phyloP scores from a whole-genome alignment of 2,329 filamentous ascomycete species.

The Ambrosiella cleistominuta region DNA sequence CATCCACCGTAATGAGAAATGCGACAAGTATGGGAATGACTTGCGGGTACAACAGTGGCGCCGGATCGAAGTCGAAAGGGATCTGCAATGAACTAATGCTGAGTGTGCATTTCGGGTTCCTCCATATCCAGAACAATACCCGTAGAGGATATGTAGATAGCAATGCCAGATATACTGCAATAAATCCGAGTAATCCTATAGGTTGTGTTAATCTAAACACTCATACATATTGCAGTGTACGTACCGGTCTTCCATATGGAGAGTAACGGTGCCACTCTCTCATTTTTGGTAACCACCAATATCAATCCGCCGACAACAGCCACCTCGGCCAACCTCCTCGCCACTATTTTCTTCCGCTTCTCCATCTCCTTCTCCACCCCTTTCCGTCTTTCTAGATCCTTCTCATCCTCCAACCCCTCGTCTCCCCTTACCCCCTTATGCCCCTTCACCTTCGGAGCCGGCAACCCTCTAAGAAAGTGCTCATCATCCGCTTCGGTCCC shows the following conservation, averaged over 20 bases:
- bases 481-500: conserved; percentile 94
- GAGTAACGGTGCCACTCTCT: conserved; percentile 19
- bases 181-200: conserved; percentile 27
- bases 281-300: conserved; percentile 30
- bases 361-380: conserved; percentile 21
- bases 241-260: background rate
- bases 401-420: conserved; percentile 1
- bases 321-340: conserved; percentile 35
- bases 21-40: conserved; percentile 60
- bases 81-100: conserved; percentile 30
- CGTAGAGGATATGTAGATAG: conserved; percentile 41
- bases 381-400: conserved; percentile 45
- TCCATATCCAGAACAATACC: conserved; percentile 32
- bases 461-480: conserved; percentile 68
- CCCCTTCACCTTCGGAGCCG: conserved; percentile 53
- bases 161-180: conserved; percentile 23
- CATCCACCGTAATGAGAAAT: conserved; percentile 49
- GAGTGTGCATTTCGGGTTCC: conserved; percentile 22
- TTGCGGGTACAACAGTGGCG: conserved; percentile 74
- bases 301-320: conserved; percentile 33
- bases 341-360: conserved; percentile 27
- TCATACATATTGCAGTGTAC: background rate
- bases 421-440: conserved; percentile 57
- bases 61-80: conserved; percentile 72
- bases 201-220: background rate